Evolutionary conservation across 192 early-diverging fungal species (phyloP), one percentile per base, ranked within the genome.

Genomic region (Glomus cerebriforme): DNA sequence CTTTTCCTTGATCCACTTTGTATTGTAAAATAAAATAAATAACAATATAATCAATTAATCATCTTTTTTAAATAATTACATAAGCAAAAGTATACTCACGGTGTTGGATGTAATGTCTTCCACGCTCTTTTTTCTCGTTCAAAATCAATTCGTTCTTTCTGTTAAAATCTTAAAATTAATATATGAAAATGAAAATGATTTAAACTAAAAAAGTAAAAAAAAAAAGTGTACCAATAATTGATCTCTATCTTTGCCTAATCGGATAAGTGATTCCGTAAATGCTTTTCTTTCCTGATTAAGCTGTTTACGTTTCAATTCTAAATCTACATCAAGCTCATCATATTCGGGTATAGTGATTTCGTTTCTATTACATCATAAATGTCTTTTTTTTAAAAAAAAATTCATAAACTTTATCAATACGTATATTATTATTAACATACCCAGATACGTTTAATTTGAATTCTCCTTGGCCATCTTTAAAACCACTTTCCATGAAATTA

Each of bases 61-160:
- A 60, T 62, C 17, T 0, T 7, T 62, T 62, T 7, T 24, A 24
- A 62, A 15, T 24, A 62, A 62, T 13, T 27, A 62, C 8, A 26
- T 27, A 26, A 31, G 10, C 13, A 31, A 26, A 69, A 43, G n/a
- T 19, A 34, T 9, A 34, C 49, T 58, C 59, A 73, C 72, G 72
- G 72, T 49, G 72, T 73, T 26, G 72, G 47, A 73, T 73, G 72
- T 22, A 27, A 10, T 1, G 72, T 9, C 31, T 59, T 73, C 72
- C 72, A 73, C 45, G n/a, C 26, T 59, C 72, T 47, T 7, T 73
- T 73, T 73, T 73, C 72, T 10, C 7, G 43, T 58, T 73, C 72
- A 73, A 73, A 73, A 7, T 73, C 72, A 34, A 73, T 43, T 29
- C 72, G 7, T 54, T 73, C 72, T 73, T 59, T 34, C 72, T 73